Conservation (phyloP, 345 rosid genomes). For the Eucalyptus melliodora region DNA sequence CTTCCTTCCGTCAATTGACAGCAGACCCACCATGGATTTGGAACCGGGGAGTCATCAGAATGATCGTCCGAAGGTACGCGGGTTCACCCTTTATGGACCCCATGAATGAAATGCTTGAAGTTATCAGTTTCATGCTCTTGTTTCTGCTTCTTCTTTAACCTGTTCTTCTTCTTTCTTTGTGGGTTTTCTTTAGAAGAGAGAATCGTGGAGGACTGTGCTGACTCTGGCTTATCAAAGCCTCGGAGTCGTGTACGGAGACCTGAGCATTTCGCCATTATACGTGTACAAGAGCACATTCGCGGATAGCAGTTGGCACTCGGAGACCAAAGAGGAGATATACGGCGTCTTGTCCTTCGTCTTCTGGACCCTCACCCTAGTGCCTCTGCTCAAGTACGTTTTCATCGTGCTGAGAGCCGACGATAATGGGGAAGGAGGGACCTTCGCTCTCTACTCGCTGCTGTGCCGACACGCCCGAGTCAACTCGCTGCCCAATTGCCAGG, state of each 20-base stretch:
- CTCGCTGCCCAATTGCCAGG: slow-evolving; percentile 70
- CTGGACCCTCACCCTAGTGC: slow-evolving; percentile 88
- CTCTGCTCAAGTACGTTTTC: slow-evolving; percentile 72
- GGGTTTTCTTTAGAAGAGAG: slow-evolving; percentile 31
- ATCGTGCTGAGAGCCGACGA: slow-evolving; percentile 84
- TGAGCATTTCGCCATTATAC: slow-evolving; percentile 77
- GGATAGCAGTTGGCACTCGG: slow-evolving; percentile 61
- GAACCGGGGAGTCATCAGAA: background rate
- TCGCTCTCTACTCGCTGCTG: slow-evolving; percentile 78
- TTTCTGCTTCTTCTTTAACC: background rate
- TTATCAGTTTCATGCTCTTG: background rate
- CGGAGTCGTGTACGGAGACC: slow-evolving; percentile 95
- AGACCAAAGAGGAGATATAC: slow-evolving; percentile 79
- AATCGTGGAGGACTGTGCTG: slow-evolving; percentile 74
- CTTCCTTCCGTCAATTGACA: background rate
- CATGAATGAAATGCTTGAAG: background rate
- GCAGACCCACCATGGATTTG: background rate
- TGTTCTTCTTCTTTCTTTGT: background rate
- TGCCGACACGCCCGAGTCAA: slow-evolving; percentile 87
- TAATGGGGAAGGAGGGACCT: slow-evolving; percentile 92
- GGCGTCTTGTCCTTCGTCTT: slow-evolving; percentile 83
- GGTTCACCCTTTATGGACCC: background rate
- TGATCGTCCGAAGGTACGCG: background rate
- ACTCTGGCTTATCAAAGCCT: slow-evolving; percentile 48
- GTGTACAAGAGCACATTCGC: slow-evolving; percentile 79